These are phyloP conservation scores for Amanita rimosa DNA, from an alignment of 768 basidiomycete species.

Conservation along the genomic window DNA sequence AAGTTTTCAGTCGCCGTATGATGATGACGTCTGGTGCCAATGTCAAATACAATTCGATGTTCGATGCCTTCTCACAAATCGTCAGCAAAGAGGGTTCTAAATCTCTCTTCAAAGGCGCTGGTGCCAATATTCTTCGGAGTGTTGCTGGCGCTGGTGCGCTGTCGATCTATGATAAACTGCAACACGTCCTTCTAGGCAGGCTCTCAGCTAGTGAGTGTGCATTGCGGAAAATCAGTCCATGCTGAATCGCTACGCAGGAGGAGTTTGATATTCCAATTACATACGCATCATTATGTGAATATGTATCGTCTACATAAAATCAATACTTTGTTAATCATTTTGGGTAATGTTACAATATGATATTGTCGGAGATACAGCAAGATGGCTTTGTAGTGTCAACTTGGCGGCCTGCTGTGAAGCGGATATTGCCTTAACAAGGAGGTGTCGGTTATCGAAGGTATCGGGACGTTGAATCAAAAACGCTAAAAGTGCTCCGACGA, in stretches of 20 bases:
- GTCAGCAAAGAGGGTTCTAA: constrained; percentile 67
- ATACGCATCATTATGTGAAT: background rate
- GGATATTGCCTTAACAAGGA: constrained; percentile 33
- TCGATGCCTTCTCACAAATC: constrained; percentile 66
- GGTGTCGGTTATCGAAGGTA: constrained; percentile 32
- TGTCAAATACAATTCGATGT: constrained; percentile 76
- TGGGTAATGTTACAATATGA: constrained; percentile 17
- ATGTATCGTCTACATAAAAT: background rate
- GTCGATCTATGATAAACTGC: constrained; percentile 68
- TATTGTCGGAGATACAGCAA: constrained; percentile 57
- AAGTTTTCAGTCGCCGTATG: constrained; percentile 63
- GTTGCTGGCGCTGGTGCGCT: constrained; percentile 82
- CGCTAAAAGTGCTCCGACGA: constrained; percentile 79
- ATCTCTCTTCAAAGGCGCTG: constrained; percentile 83
- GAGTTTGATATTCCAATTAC: background rate
- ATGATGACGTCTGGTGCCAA: constrained; percentile 83
- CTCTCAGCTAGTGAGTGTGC: background rate
- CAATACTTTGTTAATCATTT: background rate
- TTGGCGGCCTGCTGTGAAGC: constrained; percentile 57
- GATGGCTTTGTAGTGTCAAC: constrained; percentile 42
- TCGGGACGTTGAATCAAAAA: constrained; percentile 34
- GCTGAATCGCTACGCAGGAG: background rate
- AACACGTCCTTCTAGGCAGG: constrained; percentile 4
- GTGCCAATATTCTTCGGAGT: constrained; percentile 68
- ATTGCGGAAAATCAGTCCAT: background rate